Evolutionary conservation across 2,329 filamentous ascomycete species (phyloP).

Genomic region (Exophiala oligosperma): DNA sequence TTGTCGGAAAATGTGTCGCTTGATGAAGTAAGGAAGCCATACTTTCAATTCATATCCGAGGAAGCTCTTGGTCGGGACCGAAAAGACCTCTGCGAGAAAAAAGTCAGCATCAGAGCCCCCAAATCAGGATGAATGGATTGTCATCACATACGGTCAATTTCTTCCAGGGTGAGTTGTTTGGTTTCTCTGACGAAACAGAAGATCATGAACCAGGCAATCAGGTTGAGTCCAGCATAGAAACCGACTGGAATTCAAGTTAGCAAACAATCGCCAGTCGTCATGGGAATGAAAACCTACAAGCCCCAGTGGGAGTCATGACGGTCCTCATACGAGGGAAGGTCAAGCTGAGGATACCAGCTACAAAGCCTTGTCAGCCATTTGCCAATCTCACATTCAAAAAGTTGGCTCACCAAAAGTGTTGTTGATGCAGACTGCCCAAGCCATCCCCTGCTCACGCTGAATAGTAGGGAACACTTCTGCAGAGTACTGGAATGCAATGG

Average conservation of each 20-base stretch:
- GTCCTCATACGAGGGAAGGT: conserved; percentile 27
- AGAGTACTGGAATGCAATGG: conserved; percentile 38
- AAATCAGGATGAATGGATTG: not conserved
- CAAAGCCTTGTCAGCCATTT: not conserved
- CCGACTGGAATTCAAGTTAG: conserved; percentile 30
- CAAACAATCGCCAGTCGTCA: not conserved
- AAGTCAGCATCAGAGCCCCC: not conserved
- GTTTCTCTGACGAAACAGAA: conserved; percentile 37
- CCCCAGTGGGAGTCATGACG: conserved; percentile 13
- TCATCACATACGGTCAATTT: conserved; percentile 9
- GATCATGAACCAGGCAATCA: conserved; percentile 45
- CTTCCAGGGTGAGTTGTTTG: conserved; percentile 17
- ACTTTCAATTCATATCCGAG: conserved; percentile 40
- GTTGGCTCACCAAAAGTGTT: conserved; percentile 41
- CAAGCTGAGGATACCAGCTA: conserved; percentile 36
- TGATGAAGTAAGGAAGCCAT: conserved; percentile 46
- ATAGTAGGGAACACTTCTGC: conserved; percentile 33
- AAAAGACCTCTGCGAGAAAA: conserved; percentile 32
- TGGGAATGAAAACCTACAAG: not conserved
- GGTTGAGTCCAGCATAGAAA: conserved; percentile 48
- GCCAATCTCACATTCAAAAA: not conserved
- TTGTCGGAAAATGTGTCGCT: conserved; percentile 39
- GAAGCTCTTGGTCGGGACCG: conserved; percentile 37
- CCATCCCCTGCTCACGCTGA: conserved; percentile 43
- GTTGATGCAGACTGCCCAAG: conserved; percentile 42